Conservation (phyloP, 805 yeast species). For the Kurtzmaniella cleridarum region DNA sequence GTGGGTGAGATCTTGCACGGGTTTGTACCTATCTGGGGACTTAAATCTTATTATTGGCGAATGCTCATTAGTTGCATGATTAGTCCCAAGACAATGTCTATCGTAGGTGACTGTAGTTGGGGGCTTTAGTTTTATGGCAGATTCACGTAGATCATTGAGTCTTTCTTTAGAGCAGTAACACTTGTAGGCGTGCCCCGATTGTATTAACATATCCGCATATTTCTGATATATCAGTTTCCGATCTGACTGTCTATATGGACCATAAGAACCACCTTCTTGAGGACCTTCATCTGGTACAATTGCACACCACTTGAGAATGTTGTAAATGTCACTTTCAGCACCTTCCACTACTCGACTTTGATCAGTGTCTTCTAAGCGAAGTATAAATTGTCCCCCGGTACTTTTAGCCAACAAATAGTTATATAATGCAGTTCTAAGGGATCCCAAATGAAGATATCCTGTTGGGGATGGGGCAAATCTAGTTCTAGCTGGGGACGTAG, state of each 20-base stretch:
- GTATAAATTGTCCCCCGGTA: conserved; percentile 74
- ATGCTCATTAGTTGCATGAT: conserved; percentile 32
- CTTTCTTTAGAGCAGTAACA: conserved; percentile 85
- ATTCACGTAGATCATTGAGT: conserved; percentile 56
- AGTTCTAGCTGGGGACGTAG: conserved; percentile 62
- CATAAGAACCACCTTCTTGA: conserved; percentile 46
- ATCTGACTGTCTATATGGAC: conserved; percentile 85
- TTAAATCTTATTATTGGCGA: conserved; percentile 62
- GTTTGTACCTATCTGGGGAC: conserved; percentile 67
- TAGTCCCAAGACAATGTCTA: conserved; percentile 58
- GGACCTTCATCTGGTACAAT: conserved; percentile 83
- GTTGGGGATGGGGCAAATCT: conserved; percentile 99
- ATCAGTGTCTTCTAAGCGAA: conserved; percentile 93
- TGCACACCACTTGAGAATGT: conserved; percentile 73
- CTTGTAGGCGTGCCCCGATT: conserved; percentile 70
- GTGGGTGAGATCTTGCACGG: conserved; percentile 68
- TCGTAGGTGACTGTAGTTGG: conserved; percentile 93
- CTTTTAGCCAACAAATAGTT: conserved; percentile 76
- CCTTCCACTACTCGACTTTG: conserved; percentile 69
- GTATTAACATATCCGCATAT: conserved; percentile 53
- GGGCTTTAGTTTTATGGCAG: conserved; percentile 71
- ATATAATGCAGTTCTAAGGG: conserved; percentile 87
- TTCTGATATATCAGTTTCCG: conserved; percentile 60
- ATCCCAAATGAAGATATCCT: conserved; percentile 90
- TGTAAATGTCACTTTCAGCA: conserved; percentile 78